Percentiles rank a stretch among this genome's conserved stretches.
Conservation (phyloP, 805 yeast genomes). For the Candida sonorensis region DNA sequence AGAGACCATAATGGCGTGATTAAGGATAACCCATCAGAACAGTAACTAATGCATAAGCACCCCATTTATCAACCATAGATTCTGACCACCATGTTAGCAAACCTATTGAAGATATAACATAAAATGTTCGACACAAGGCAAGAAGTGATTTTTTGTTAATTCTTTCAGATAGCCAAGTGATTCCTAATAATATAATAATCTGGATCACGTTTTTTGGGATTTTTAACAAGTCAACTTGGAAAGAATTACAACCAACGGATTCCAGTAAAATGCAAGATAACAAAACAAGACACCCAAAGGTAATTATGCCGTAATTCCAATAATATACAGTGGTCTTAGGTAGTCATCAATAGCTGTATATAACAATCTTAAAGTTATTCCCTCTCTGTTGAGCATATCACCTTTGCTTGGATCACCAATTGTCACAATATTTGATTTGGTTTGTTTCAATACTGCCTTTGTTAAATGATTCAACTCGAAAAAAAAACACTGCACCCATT, state of each 20-base stretch:
- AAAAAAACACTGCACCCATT: no score
- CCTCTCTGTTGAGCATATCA: conserved; percentile 57
- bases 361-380: conserved; percentile 35
- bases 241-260: conserved; percentile 44
- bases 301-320: conserved; percentile 37
- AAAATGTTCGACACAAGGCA: conserved; percentile 20
- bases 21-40: conserved; percentile 36
- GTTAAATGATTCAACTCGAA: no score
- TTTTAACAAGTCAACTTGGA: conserved; percentile 43
- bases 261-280: conserved; percentile 46
- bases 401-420: conserved; percentile 62
- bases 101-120: conserved; percentile 19
- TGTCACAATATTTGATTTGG: conserved; percentile 48
- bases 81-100: conserved; percentile 24
- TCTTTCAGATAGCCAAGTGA: conserved; percentile 33
- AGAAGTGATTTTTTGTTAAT: conserved; percentile 22
- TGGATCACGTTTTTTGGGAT: conserved; percentile 42
- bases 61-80: conserved; percentile 22
- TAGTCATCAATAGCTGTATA: conserved; percentile 42
- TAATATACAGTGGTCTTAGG: conserved; percentile 46
- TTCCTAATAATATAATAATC: conserved; percentile 27
- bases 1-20: conserved; percentile 47
- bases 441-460: no score
- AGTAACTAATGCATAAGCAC: conserved; percentile 19
- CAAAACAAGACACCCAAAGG: conserved; percentile 29